Percentiles rank a stretch among this genome's conserved stretches.
Evolutionary conservation across 1,284 basidiomycete species (phyloP).

Genomic region (Irpex rosettiformis): DNA sequence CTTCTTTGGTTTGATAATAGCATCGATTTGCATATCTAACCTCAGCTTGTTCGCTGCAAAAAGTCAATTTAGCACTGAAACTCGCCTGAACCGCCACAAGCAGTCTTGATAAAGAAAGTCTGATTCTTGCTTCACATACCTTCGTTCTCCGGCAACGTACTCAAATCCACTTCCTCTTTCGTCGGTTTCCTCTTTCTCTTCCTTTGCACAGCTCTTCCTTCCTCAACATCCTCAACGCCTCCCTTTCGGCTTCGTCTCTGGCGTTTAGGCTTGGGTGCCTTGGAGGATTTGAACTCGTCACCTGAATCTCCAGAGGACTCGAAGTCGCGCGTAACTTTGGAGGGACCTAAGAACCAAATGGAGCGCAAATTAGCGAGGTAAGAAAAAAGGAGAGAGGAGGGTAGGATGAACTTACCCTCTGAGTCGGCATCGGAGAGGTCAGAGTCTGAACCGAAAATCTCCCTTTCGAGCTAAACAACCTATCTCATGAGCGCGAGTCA

Average conservation of each 20-base stretch:
- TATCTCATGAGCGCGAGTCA: slow-evolving; percentile 18
- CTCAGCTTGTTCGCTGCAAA: slow-evolving; percentile 55
- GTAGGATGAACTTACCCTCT: slow-evolving; percentile 50
- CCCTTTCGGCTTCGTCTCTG: slow-evolving; percentile 29
- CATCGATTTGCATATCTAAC: slow-evolving; percentile 75
- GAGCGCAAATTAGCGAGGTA: not conserved
- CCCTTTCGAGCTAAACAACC: slow-evolving; percentile 43
- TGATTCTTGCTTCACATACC: slow-evolving; percentile 39
- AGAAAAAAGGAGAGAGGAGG: no score
- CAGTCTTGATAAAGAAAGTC: not conserved
- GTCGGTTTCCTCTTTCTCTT: slow-evolving; percentile 46
- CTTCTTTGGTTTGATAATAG: slow-evolving; percentile 81
- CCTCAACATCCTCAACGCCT: slow-evolving; percentile 39
- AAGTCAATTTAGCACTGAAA: slow-evolving; percentile 5
- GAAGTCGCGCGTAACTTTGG: slow-evolving; percentile 30
- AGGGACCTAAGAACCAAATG: slow-evolving; percentile 14
- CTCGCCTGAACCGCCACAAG: not conserved
- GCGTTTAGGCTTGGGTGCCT: slow-evolving; percentile 44
- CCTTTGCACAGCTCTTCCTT: slow-evolving; percentile 33
- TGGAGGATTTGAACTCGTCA: slow-evolving; percentile 66
- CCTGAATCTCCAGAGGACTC: slow-evolving; percentile 60
- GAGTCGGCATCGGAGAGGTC: slow-evolving; percentile 63
- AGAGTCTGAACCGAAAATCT: slow-evolving; percentile 77
- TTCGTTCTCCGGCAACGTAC: slow-evolving; percentile 66
- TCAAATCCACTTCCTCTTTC: slow-evolving; percentile 51